Conservation (phyloP, 208 protist species). For the Leishmania amazonensis region DNA sequence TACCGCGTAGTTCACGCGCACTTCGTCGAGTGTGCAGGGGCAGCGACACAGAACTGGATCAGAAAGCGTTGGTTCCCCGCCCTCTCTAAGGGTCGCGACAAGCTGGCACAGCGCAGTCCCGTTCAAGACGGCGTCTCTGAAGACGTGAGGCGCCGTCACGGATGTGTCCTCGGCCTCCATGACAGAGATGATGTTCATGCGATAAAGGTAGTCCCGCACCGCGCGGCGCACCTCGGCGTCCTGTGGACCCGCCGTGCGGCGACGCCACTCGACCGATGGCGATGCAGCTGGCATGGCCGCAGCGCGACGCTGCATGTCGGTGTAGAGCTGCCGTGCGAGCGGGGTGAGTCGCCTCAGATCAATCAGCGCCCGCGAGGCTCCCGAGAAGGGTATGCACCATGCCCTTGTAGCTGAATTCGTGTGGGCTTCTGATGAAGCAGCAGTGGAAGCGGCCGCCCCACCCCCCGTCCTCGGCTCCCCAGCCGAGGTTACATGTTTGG, state of each 20-base stretch:
- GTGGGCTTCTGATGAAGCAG: slow-evolving; percentile 1
- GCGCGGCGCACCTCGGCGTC: slow-evolving; percentile 39
- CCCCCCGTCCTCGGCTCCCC: neutral
- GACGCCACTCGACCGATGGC: slow-evolving; percentile 12
- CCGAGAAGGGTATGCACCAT: slow-evolving; percentile 3
- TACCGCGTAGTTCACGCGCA: slow-evolving; percentile 51
- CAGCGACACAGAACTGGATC: slow-evolving; percentile 33
- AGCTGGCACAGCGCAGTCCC: slow-evolving; percentile 66
- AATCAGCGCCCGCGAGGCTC: slow-evolving; percentile 1
- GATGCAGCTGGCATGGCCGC: neutral
- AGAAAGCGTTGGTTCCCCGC: neutral
- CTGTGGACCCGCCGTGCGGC: slow-evolving; percentile 12
- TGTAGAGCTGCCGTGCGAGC: slow-evolving; percentile 11
- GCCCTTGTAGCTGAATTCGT: neutral
- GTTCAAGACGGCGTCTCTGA: slow-evolving; percentile 74
- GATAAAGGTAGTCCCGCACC: slow-evolving; percentile 71
- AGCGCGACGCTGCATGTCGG: slow-evolving; percentile 19
- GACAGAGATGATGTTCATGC: slow-evolving; percentile 64
- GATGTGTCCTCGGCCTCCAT: slow-evolving; percentile 17
- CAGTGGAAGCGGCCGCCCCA: neutral
- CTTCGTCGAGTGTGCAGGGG: slow-evolving; percentile 49
- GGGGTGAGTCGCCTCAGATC: slow-evolving; percentile 5
- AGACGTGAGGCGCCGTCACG: slow-evolving; percentile 8
- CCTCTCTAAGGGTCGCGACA: slow-evolving; percentile 26
- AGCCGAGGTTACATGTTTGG: neutral